phyloP scores from a whole-genome alignment of 345 rosid genomes.

The Brassica incana region DNA sequence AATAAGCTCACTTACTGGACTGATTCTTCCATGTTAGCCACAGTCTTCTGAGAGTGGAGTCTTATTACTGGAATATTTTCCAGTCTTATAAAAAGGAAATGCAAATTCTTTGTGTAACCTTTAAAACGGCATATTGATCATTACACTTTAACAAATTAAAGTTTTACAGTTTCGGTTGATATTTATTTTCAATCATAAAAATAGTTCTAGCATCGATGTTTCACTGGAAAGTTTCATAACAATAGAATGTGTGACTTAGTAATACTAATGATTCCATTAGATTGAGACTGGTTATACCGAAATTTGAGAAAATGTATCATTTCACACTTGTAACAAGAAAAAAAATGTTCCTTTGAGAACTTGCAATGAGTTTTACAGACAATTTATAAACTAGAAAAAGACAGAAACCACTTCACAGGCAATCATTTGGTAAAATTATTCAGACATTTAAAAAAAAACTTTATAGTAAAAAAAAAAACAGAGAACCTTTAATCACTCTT shows the following conservation, averaged over 20 bases:
- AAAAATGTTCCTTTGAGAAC: constrained; percentile 34
- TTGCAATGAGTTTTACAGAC: constrained; percentile 32
- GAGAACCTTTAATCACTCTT: constrained; percentile 11
- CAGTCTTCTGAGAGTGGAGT: neutral
- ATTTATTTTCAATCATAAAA: neutral
- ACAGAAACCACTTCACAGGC: constrained; percentile 30
- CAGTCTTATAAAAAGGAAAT: too few species aligned
- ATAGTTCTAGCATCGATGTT: neutral
- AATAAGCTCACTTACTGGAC: too few species aligned
- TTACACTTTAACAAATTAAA: too few species aligned
- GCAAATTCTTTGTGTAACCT: too few species aligned
- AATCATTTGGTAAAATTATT: constrained; percentile 26
- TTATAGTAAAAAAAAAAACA: neutral
- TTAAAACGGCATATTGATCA: too few species aligned
- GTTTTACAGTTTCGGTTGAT: neutral
- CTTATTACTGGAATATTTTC: too few species aligned
- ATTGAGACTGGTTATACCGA: neutral
- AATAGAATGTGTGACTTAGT: neutral
- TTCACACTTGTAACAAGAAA: constrained; percentile 32
- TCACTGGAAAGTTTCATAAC: neutral
- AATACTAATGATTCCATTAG: neutral
- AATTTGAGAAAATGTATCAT: neutral
- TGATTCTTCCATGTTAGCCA: neutral
- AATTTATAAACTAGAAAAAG: constrained; percentile 9
- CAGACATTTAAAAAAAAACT: neutral